Evolutionary conservation across 1,139 yeast genomes (phyloP).

Genomic region (Arxiozyma bovina): DNA sequence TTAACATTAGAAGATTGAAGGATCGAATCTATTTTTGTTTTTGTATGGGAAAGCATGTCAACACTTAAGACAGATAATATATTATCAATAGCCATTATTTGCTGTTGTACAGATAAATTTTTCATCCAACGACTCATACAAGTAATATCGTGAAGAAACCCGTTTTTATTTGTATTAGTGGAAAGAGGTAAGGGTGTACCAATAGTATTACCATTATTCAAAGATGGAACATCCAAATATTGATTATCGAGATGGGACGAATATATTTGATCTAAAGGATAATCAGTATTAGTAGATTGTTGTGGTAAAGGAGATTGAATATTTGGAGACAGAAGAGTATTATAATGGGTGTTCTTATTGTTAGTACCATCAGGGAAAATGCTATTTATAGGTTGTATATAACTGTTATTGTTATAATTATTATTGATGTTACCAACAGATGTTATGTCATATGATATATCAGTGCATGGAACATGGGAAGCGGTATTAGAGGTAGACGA

Average conservation of each 20-base stretch:
- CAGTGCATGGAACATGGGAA: not conserved
- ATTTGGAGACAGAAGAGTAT: constrained; percentile 2
- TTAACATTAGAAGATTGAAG: not conserved
- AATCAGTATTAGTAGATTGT: not conserved
- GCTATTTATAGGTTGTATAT: not conserved
- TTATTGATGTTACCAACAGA: not conserved
- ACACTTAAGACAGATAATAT: constrained; percentile 42
- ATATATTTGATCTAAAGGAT: constrained; percentile 20
- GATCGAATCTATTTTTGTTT: constrained; percentile 30
- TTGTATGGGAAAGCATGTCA: constrained; percentile 41
- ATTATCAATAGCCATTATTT: constrained; percentile 50
- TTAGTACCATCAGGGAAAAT: not conserved
- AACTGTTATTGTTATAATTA: not conserved
- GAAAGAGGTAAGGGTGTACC: constrained; percentile 6
- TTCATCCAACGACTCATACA: constrained; percentile 55
- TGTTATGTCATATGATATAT: not conserved
- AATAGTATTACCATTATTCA: constrained; percentile 15
- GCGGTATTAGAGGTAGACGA: not conserved
- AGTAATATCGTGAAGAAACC: constrained; percentile 40
- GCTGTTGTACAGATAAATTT: constrained; percentile 48
- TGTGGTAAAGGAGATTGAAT: constrained; percentile 1
- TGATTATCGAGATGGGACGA: constrained; percentile 1
- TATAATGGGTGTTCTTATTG: not conserved
- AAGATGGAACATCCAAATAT: not conserved
- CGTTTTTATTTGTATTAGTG: constrained; percentile 9